Conservation (phyloP, 306 rosid genomes). For the Casuarina cunninghamiana region DNA sequence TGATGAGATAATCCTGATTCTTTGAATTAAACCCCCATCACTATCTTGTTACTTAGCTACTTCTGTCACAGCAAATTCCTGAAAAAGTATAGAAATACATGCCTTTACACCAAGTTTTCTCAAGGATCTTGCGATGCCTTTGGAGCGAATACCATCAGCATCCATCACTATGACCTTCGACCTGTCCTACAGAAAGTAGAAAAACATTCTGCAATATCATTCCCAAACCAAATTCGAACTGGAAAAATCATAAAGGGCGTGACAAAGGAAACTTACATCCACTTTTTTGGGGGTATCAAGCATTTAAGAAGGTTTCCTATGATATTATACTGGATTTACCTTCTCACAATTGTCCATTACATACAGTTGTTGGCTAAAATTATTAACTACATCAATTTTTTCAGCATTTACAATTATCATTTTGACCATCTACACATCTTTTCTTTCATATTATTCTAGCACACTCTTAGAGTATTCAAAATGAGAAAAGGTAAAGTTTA, state of each 20-base stretch:
- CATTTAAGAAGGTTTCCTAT: not conserved
- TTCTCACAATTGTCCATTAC: not conserved
- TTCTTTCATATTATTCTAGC: constrained; percentile 9
- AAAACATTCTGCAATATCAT: constrained; percentile 44
- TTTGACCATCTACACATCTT: constrained; percentile 8
- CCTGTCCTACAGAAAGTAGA: constrained; percentile 83
- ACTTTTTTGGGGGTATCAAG: not conserved
- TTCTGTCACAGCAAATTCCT: constrained; percentile 15
- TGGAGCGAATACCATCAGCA: constrained; percentile 78
- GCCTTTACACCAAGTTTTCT: constrained; percentile 82
- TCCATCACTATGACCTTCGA: constrained; percentile 89
- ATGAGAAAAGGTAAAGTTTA: not conserved
- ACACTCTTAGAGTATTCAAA: constrained; percentile 9
- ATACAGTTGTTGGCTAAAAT: not conserved
- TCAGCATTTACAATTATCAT: not conserved
- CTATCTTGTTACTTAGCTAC: not conserved
- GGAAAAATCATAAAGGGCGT: constrained; percentile 18
- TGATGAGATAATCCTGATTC: not conserved
- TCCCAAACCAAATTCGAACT: constrained; percentile 37
- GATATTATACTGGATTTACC: not conserved
- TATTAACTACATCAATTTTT: not conserved
- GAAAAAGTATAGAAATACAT: constrained; percentile 39
- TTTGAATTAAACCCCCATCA: not conserved
- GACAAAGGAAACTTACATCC: not conserved
- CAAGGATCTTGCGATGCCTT: constrained; percentile 89